Evolutionary conservation across 176 grass and related monocot genomes (phyloP), one percentile per base, ranked within the genome.

Genomic region (Aegilops umbellulata): DNA sequence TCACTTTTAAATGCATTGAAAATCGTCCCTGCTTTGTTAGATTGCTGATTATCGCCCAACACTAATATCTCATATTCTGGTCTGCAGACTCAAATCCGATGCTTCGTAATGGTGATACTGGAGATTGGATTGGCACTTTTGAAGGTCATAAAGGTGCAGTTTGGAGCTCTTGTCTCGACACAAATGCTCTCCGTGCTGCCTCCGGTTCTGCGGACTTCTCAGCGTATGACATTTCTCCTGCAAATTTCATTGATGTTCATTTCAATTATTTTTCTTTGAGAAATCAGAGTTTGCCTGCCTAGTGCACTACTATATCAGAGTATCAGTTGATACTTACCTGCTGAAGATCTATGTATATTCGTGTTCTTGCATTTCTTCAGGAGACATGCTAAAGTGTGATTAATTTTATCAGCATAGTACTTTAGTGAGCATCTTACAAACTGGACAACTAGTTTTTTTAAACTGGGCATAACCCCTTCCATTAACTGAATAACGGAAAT

Each of bases 81-180:
- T 89, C 58, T 80, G 38, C 86, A 99, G 97, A 99, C 77, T 88
- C 94, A 41, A 95, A 91, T 80, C 97, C 97, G 5, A 99, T 99
- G 97, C 90, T 99, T 72, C 95, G 97, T 76, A 99, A 99, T 83
- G 97, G 97, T 20, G 97, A 99, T 77, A 94, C 97, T 63, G 97
- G 97, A 78, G 97, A 99, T 84, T 99, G 97, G 97, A 99, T 99
- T 90, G 97, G 97, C 24, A 99, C 97, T 60, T 99, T 99, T 83
- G 87, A 97, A 93, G 97, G 97, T 34, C 97, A 99, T 74, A 99
- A 99, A 73, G 97, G 97, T 81, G 97, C 97, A 63, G 97, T 99
- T 60, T 99, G 97, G 97, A 99, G 97, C 84, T 97, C 90, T 49
- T 94, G 97, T 74, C 92, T 99, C 1, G 97, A 99, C 69, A 97